Percentiles rank a stretch among this genome's conserved stretches.
Evolutionary conservation across 2,329 filamentous ascomycete genomes (phyloP).

Genomic region (Sporothrix inflata): DNA sequence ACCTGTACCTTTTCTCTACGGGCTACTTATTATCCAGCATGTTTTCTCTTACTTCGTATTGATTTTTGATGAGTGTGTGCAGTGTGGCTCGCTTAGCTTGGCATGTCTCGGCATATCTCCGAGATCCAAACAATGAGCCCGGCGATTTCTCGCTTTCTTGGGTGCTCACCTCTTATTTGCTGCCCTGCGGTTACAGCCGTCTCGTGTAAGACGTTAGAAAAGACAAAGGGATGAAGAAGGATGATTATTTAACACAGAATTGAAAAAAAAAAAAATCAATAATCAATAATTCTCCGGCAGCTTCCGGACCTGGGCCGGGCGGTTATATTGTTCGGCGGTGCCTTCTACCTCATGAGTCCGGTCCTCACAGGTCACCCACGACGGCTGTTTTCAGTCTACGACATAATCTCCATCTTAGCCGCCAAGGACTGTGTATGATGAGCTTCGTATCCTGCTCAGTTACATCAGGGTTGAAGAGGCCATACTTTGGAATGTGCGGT

Average conservation of each 20-base stretch:
- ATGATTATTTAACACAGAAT: neutral
- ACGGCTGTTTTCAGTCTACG: neutral
- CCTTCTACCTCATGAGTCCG: neutral
- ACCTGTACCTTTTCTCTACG: neutral
- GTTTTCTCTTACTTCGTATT: neutral
- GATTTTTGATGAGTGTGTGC: neutral
- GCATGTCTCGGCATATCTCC: constrained; percentile 16
- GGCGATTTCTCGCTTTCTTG: constrained; percentile 14
- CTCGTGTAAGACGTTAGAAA: neutral
- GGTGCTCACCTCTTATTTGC: neutral
- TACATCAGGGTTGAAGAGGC: neutral
- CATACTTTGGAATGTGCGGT: neutral
- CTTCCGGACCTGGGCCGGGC: neutral
- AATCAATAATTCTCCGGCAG: no score
- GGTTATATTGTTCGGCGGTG: neutral
- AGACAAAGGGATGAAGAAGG: neutral
- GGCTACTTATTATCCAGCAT: neutral
- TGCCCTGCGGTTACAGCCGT: neutral
- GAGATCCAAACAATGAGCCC: neutral
- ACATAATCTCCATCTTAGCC: neutral
- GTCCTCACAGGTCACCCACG: neutral
- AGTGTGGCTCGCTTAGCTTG: constrained; percentile 1
- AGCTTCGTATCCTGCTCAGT: neutral
- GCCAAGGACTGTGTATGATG: neutral
- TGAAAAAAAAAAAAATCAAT: neutral